These are phyloP conservation scores for Penicillium sp. DNA, from an alignment of 2,329 filamentous ascomycete species.

Conservation along the genomic window DNA sequence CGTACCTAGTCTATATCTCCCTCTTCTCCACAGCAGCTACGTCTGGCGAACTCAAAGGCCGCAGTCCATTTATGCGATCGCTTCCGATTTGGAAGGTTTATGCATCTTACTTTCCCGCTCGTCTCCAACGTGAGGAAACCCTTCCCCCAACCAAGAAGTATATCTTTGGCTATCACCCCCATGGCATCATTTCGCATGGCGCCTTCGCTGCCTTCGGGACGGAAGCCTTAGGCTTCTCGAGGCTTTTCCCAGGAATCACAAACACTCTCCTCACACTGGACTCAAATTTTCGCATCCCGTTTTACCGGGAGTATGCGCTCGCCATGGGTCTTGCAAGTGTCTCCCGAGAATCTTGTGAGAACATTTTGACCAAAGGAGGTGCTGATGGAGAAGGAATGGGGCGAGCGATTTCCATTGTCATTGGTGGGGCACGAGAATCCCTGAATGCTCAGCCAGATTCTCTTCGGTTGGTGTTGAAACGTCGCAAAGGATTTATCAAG, in stretches of 20 bases:
- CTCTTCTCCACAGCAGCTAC: conserved; percentile 74
- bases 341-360: conserved; percentile 86
- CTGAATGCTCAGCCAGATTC: conserved; percentile 79
- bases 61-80: conserved; percentile 70
- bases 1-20: conserved; percentile 76
- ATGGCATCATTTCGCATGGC: conserved; percentile 96
- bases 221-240: conserved; percentile 79
- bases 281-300: conserved; percentile 86
- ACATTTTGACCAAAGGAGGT: conserved; percentile 77
- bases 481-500: conserved; percentile 90
- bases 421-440: conserved; percentile 88
- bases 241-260: conserved; percentile 90
- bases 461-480: conserved; percentile 73
- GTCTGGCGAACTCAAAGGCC: conserved; percentile 70
- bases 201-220: conserved; percentile 89
- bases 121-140: conserved; percentile 77
- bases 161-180: conserved; percentile 95
- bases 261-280: conserved; percentile 94
- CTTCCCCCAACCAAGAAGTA: conserved; percentile 83
- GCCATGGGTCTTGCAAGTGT: conserved; percentile 84
- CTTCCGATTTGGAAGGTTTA: conserved; percentile 82
- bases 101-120: conserved; percentile 86
- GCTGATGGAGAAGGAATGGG: conserved; percentile 78
- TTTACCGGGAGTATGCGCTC: conserved; percentile 93
- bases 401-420: conserved; percentile 91